A percentile compares a stretch with the other conserved stretches of the same genome.
Conservation (phyloP, 257 asterid species). For the Solanum gracilifrons region DNA sequence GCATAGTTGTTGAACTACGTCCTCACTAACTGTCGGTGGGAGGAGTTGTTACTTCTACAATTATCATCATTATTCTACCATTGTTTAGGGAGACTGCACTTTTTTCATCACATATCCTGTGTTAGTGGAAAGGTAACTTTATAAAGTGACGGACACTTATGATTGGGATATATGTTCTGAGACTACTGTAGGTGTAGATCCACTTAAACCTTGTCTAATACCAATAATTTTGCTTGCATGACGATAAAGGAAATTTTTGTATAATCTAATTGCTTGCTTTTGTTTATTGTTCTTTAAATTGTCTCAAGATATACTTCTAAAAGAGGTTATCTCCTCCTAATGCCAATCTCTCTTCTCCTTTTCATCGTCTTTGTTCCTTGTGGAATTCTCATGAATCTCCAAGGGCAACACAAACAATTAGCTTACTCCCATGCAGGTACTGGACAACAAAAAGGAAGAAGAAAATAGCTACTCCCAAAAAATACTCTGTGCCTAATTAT, state of each 20-base stretch:
- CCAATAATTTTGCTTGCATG: neutral
- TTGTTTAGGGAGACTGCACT: neutral
- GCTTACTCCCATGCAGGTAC: neutral
- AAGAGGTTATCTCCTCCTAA: neutral
- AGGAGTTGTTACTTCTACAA: neutral
- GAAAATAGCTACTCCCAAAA: neutral
- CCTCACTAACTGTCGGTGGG: neutral
- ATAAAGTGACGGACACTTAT: neutral
- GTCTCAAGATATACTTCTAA: neutral
- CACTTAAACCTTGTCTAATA: neutral
- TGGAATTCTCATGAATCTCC: neutral
- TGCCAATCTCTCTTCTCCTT: neutral
- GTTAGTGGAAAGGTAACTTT: neutral
- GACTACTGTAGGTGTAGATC: neutral
- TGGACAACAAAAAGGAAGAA: neutral
- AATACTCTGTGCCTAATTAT: neutral
- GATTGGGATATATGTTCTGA: neutral
- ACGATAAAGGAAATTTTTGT: neutral
- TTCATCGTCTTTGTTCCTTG: neutral
- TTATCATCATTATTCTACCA: neutral
- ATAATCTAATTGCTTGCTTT: neutral
- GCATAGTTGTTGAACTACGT: neutral
- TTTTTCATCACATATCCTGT: neutral
- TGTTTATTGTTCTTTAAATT: neutral
- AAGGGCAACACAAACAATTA: neutral